Conservation (phyloP, 129 eudicot genomes). For the Calendula officinalis region DNA sequence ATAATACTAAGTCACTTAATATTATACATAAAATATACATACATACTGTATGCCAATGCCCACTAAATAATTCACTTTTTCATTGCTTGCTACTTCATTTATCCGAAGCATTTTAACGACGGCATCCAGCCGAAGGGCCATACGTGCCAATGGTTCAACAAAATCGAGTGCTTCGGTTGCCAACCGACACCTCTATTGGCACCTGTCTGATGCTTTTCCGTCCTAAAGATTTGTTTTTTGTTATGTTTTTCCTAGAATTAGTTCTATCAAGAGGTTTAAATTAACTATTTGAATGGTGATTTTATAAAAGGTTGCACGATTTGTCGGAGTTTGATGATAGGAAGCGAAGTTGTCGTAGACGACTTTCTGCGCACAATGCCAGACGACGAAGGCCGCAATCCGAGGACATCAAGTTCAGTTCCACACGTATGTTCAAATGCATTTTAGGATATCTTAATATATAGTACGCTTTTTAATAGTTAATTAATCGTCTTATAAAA, state of each 20-base stretch:
- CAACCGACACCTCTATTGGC: too few species aligned
- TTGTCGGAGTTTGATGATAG: slow-evolving; percentile 59
- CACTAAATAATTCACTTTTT: too few species aligned
- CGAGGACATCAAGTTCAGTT: slow-evolving; percentile 32
- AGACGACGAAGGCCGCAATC: slow-evolving; percentile 51
- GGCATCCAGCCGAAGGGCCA: too few species aligned
- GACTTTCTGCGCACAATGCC: slow-evolving; percentile 63
- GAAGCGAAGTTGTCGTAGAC: slow-evolving; percentile 64
- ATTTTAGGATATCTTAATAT: not conserved
- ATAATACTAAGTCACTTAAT: too few species aligned
- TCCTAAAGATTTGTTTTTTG: too few species aligned
- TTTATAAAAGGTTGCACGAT: slow-evolving; percentile 53
- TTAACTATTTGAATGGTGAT: not conserved
- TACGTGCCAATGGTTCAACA: too few species aligned
- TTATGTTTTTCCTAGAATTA: not conserved
- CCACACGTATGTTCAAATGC: slow-evolving; percentile 14
- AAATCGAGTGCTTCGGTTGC: too few species aligned
- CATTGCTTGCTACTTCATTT: too few species aligned
- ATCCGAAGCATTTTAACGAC: too few species aligned
- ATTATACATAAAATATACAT: too few species aligned
- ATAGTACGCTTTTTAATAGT: not conserved
- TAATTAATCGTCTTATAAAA: not conserved
- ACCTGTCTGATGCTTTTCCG: too few species aligned
- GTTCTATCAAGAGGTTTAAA: not conserved
- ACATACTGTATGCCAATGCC: too few species aligned